Conservation (phyloP, 805 yeast genomes). For the Maudiozyma pseudohumilis region DNA sequence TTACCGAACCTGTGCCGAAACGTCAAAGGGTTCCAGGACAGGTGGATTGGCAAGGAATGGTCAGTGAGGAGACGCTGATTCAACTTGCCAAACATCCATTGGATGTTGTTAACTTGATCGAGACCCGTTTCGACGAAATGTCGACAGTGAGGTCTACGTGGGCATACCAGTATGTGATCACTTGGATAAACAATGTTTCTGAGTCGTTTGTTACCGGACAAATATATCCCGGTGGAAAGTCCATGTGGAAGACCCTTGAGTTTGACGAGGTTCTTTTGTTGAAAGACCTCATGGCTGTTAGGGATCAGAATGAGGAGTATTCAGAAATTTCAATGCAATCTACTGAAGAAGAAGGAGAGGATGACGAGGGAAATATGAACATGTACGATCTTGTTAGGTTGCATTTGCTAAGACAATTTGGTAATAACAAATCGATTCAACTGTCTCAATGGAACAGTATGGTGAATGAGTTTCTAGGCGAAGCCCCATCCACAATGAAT, state of each 20-base stretch:
- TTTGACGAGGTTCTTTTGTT: conserved; percentile 25
- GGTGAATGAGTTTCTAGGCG: conserved; percentile 14
- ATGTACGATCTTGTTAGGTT: conserved; percentile 13
- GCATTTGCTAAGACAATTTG: conserved; percentile 17
- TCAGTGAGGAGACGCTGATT: conserved; percentile 15
- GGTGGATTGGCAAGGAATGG: conserved; percentile 20
- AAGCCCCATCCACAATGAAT: neutral
- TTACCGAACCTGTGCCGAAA: too few species aligned
- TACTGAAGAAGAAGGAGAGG: conserved; percentile 7
- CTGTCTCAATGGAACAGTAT: conserved; percentile 22
- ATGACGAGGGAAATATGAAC: conserved; percentile 2
- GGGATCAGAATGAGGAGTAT: conserved; percentile 5
- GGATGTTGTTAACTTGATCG: conserved; percentile 1
- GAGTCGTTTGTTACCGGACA: conserved; percentile 17
- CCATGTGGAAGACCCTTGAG: conserved; percentile 22
- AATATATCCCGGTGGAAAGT: conserved; percentile 7
- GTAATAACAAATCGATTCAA: conserved; percentile 17
- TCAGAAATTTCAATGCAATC: conserved; percentile 4
- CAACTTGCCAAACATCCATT: conserved; percentile 11
- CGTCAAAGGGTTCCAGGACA: too few species aligned
- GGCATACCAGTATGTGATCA: conserved; percentile 26
- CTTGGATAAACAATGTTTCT: conserved; percentile 28
- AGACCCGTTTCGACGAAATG: conserved; percentile 4
- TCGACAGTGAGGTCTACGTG: conserved; percentile 15
- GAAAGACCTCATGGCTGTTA: conserved; percentile 9